These are phyloP conservation scores for Cymodocea nodosa DNA, from an alignment of 116 monocot species.

Conservation along the genomic window DNA sequence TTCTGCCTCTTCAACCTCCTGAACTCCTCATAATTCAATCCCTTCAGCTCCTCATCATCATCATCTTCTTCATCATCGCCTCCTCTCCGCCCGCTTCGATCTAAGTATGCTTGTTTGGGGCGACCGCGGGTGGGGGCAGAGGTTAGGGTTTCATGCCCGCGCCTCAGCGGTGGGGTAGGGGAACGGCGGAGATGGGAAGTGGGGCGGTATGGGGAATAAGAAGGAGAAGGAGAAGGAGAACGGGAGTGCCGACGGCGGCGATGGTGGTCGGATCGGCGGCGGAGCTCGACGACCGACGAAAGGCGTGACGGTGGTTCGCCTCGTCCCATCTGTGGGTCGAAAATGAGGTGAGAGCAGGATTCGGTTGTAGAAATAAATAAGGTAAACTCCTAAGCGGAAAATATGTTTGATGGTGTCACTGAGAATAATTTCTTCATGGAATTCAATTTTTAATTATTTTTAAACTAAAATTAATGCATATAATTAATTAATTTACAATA, in stretches of 20 bases:
- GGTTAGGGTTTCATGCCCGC: constrained; percentile 6
- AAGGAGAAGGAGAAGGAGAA: constrained; percentile 7
- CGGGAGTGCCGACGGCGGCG: not conserved
- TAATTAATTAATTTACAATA: too few relatives aligned
- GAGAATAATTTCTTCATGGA: too few relatives aligned
- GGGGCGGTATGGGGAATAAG: constrained; percentile 1
- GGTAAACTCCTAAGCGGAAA: too few relatives aligned
- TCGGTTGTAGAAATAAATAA: too few relatives aligned
- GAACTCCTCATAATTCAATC: constrained; percentile 62
- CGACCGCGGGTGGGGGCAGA: constrained; percentile 4
- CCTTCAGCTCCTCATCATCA: constrained; percentile 77
- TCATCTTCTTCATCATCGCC: constrained; percentile 9
- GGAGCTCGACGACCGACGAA: constrained; percentile 32
- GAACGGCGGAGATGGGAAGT: constrained; percentile 13
- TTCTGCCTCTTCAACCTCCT: constrained; percentile 79
- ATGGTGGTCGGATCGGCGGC: constrained; percentile 11
- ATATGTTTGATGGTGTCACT: too few relatives aligned
- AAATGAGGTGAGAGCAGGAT: too few relatives aligned
- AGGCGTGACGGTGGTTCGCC: constrained; percentile 13
- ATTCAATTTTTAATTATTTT: too few relatives aligned
- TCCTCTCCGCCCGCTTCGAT: constrained; percentile 6
- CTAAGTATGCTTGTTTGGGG: constrained; percentile 19
- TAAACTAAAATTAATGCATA: too few relatives aligned
- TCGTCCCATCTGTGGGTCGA: constrained; percentile 15
- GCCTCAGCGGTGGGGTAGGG: constrained; percentile 4